Evolutionary conservation across 139 green algal genomes (phyloP), one percentile per base, ranked within the genome.

Genomic region (Micractinium sp.): DNA sequence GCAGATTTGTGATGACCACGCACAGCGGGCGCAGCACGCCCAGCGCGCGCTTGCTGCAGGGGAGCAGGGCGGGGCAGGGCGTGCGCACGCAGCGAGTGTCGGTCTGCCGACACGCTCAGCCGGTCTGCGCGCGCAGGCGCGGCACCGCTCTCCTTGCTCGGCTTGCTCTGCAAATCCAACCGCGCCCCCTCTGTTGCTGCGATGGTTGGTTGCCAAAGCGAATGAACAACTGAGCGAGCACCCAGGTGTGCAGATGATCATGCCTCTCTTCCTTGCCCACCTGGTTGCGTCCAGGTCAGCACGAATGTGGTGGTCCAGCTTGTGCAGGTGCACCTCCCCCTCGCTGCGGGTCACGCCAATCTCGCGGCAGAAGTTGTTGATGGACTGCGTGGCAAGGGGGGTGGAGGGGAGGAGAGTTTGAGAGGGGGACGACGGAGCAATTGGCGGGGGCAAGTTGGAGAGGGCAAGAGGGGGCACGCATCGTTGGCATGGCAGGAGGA

Each of bases 311-410:
- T 98, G 93, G 90, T 99, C 97, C 87, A 99, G 93, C 77, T 95
- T 95, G 91, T 98, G 96, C 88, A 98, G 93, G 27, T 92, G 94
- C 66, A 99, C 94, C 39, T 96, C 92, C 87, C 96, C 97, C 74
- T 98, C 97, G 78, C 93, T 96, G 84, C 97, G 94, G 13, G 95
- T 98, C 91, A 98, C 96, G 90, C 96, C 96, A 2, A 97, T 93
- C 92, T 98, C 96, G 7, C 93, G 88, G 92, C 96, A 99, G 88
- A 99, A 99, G 56, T 90, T 93, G 92, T 99, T 99, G 95, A 99
- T 97, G 69, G 97, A 95, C 87, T 92, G 89, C 77, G 53, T 9
- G 74, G 7, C 31, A 41, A 0, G 67, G 35, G 27, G 29, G 27
- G 56, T 3, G 47, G 74, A 41, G 56, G 9, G 53, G 0, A 41